phyloP scores from a whole-genome alignment of 225 moss, liverwort and hornwort genomes.

The Physcomitrium patens region DNA sequence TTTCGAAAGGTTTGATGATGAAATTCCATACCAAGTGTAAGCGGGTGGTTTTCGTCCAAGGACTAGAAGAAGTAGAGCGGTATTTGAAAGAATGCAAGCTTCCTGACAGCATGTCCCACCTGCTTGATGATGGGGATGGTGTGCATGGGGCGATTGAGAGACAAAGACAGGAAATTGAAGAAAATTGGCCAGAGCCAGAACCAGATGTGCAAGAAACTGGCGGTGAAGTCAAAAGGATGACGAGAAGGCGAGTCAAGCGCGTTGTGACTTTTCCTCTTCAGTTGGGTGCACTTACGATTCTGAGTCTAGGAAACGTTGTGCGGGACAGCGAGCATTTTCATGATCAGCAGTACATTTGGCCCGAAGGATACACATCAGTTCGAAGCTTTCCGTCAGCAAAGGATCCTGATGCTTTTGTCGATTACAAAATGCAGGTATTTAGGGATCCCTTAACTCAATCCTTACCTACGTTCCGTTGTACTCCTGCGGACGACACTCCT shows the following conservation, averaged over 20 bases:
- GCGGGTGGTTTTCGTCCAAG: constrained; percentile 86
- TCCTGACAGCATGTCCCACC: constrained; percentile 85
- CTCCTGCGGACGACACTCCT: constrained; percentile 76
- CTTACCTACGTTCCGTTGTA: constrained; percentile 80
- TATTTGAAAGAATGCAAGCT: constrained; percentile 91
- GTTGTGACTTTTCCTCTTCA: constrained; percentile 67
- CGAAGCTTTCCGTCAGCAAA: constrained; percentile 86
- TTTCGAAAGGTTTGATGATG: constrained; percentile 76
- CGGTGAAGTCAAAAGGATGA: constrained; percentile 47
- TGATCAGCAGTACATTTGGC: constrained; percentile 96
- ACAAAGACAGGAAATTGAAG: constrained; percentile 69
- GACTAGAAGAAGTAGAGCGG: constrained; percentile 89
- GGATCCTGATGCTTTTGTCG: constrained; percentile 69
- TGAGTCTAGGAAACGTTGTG: constrained; percentile 77
- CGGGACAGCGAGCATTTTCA: constrained; percentile 96
- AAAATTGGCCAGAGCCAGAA: constrained; percentile 70
- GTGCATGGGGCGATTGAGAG: constrained; percentile 61
- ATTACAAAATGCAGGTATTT: constrained; percentile 87
- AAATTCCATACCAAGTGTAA: constrained; percentile 93
- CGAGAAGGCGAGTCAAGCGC: constrained; percentile 49
- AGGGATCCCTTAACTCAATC: constrained; percentile 69
- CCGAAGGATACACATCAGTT: constrained; percentile 82
- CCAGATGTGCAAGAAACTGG: constrained; percentile 56
- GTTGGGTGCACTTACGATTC: constrained; percentile 65
- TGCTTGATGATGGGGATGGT: constrained; percentile 78